These are phyloP conservation scores for Phytopythium delawarense DNA, from an alignment of 352 stramenopile species.

Conservation along the genomic window DNA sequence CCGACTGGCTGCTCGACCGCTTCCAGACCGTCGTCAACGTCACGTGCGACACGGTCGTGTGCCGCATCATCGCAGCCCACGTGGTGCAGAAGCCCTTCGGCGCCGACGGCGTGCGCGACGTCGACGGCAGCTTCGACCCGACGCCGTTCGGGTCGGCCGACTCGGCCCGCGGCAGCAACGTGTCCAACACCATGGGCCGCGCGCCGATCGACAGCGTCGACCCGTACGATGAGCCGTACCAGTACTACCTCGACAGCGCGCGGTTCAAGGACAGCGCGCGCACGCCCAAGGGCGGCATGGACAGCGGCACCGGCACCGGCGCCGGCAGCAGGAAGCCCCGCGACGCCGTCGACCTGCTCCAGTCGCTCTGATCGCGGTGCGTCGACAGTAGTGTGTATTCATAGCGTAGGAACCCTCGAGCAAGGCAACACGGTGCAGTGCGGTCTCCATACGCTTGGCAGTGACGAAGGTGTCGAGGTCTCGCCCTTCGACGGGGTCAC, in stretches of 20 bases:
- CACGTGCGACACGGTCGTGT: slow-evolving; percentile 50
- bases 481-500: too few relatives aligned
- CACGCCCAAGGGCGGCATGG: background rate
- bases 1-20: slow-evolving; percentile 57
- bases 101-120: background rate
- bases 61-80: slow-evolving; percentile 39
- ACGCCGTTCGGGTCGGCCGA: background rate
- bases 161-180: background rate
- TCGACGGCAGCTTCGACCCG: background rate
- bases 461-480: too few relatives aligned
- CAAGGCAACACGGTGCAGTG: too few relatives aligned
- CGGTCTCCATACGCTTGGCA: too few relatives aligned
- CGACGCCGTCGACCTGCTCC: slow-evolving; percentile 7
- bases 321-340: background rate
- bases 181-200: background rate
- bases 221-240: background rate
- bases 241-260: slow-evolving; percentile 7
- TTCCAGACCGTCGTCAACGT: slow-evolving; percentile 61
- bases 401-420: too few relatives aligned
- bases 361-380: background rate
- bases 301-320: too few relatives aligned
- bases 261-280: background rate
- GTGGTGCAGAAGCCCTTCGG: slow-evolving; percentile 1
- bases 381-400: background rate
- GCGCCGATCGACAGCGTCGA: background rate